phyloP scores from a whole-genome alignment of 2,329 filamentous ascomycete species.

The Zymoseptoria tritici region DNA sequence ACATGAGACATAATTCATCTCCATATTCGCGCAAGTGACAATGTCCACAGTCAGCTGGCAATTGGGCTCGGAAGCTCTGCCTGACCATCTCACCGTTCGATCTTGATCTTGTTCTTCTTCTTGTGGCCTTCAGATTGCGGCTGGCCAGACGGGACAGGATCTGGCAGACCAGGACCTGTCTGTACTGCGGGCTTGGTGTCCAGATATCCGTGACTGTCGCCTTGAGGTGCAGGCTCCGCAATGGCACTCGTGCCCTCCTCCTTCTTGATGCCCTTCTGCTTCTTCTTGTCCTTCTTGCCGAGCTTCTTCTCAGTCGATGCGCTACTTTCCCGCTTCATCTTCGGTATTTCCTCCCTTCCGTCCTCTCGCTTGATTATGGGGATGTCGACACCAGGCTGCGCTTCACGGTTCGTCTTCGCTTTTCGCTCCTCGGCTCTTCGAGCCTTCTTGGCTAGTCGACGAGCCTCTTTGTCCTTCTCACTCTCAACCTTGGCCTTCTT shows the following conservation, averaged over 20 bases:
- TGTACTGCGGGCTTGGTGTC: neutral
- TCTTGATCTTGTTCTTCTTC: neutral
- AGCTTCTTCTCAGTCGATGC: neutral
- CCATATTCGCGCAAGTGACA: neutral
- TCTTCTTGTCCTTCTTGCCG: constrained; percentile 1
- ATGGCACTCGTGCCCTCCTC: neutral
- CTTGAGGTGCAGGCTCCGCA: neutral
- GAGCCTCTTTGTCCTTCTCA: constrained; percentile 43
- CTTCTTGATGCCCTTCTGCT: neutral
- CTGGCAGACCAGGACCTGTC: neutral
- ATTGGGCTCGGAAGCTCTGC: neutral
- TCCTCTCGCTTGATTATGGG: neutral
- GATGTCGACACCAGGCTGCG: neutral
- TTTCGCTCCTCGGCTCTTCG: constrained; percentile 39
- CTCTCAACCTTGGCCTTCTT: constrained; percentile 9
- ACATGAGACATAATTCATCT: neutral
- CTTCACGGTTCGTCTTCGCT: constrained; percentile 3
- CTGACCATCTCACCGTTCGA: neutral
- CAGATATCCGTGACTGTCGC: neutral
- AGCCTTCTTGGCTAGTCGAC: constrained; percentile 51
- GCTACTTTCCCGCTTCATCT: neutral
- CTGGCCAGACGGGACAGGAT: neutral
- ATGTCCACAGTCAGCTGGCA: neutral
- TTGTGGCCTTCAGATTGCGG: neutral
- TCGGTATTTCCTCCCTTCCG: neutral